Evolutionary conservation across 768 basidiomycete species (phyloP).

Genomic region (Tylopilus vinaceipallidus): DNA sequence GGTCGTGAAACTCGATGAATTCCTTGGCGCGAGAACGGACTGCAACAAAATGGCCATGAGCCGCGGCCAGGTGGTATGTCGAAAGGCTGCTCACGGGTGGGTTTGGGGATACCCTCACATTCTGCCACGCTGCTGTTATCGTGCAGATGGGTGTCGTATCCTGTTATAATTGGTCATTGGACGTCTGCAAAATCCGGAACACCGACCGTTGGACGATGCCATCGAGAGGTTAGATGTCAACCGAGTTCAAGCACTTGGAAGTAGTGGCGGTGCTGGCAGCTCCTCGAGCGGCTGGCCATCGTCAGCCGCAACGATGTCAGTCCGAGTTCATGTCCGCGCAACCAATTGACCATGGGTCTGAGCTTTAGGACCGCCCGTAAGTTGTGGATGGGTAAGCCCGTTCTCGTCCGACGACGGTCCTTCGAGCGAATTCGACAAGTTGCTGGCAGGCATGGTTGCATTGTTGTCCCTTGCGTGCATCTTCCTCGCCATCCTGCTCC

Average conservation of each 20-base stretch:
- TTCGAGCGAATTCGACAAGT: background rate
- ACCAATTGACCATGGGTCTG: constrained; percentile 40
- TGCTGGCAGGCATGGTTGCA: constrained; percentile 35
- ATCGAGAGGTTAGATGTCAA: constrained; percentile 1
- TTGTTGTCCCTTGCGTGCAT: constrained; percentile 36
- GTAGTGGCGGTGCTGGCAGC: constrained; percentile 19
- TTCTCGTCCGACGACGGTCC: background rate
- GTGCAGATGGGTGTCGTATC: background rate
- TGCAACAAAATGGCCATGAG: constrained; percentile 11
- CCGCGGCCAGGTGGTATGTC: background rate
- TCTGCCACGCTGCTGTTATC: constrained; percentile 2
- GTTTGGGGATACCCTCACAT: background rate
- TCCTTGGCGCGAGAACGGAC: constrained; percentile 50
- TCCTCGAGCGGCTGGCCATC: background rate
- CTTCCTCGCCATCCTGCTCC: constrained; percentile 35
- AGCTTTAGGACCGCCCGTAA: constrained; percentile 45
- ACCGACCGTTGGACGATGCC: constrained; percentile 13
- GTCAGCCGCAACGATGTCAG: constrained; percentile 10
- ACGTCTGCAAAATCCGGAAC: background rate
- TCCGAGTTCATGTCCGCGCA: no score
- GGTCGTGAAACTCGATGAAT: constrained; percentile 86
- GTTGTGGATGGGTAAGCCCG: constrained; percentile 35
- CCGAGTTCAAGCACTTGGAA: background rate
- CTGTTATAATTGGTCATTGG: background rate
- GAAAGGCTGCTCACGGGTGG: constrained; percentile 16